These are phyloP conservation scores for Corynascus novoguineensis DNA, from an alignment of 495 filamentous ascomycete species.

Conservation along the genomic window DNA sequence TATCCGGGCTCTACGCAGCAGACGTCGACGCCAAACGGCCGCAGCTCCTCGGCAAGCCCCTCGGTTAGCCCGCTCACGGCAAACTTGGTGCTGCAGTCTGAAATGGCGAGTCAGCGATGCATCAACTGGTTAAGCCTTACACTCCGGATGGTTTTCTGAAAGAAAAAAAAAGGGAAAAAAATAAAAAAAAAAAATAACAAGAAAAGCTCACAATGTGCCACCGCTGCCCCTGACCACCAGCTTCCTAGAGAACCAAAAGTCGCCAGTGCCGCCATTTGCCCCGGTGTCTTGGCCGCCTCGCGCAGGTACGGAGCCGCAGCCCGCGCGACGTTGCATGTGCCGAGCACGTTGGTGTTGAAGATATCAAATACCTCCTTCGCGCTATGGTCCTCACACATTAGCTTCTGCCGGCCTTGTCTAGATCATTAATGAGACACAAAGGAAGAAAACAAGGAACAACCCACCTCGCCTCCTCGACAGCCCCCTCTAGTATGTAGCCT, in stretches of 20 bases:
- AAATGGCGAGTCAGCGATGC: not conserved
- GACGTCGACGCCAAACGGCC: slow-evolving; percentile 41
- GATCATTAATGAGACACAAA: not conserved
- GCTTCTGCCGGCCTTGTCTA: not conserved
- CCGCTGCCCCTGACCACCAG: slow-evolving; percentile 28
- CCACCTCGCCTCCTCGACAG: slow-evolving; percentile 30
- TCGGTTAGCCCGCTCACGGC: slow-evolving; percentile 41
- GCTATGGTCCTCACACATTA: slow-evolving; percentile 16
- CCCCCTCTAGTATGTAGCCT: slow-evolving; percentile 36
- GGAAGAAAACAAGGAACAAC: not conserved
- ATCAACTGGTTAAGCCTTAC: not conserved
- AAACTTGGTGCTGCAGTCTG: slow-evolving; percentile 43
- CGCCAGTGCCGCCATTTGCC: slow-evolving; percentile 34
- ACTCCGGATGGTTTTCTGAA: no score
- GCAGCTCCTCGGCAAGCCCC: slow-evolving; percentile 37
- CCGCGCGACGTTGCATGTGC: slow-evolving; percentile 39
- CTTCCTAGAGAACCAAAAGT: slow-evolving; percentile 42
- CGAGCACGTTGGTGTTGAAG: slow-evolving; percentile 49
- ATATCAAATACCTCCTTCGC: slow-evolving; percentile 33
- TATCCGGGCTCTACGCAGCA: slow-evolving; percentile 47
- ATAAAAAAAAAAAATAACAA: not conserved
- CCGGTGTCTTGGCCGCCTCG: slow-evolving; percentile 26
- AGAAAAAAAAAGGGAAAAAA: no score
- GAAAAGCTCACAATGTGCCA: slow-evolving; percentile 28
- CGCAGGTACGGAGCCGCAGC: slow-evolving; percentile 43